phyloP scores from a whole-genome alignment of 202 grass and related monocot genomes.

The Brachypodium distachyon region DNA sequence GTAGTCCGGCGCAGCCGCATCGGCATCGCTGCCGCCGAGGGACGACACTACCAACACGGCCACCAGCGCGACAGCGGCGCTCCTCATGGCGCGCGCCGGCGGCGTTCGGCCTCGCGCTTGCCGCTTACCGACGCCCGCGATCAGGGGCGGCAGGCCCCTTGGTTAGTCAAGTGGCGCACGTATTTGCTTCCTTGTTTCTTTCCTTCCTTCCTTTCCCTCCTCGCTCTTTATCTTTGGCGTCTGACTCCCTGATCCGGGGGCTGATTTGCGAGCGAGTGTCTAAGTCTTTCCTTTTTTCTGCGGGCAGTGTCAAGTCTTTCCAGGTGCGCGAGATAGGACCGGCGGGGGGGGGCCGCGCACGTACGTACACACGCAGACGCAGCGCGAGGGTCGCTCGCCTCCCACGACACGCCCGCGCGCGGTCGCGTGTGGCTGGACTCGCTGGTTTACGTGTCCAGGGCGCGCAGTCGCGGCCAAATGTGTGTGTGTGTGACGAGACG shows the following conservation, averaged over 20 bases:
- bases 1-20: constrained; percentile 35
- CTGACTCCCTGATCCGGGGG: neutral
- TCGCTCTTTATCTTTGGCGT: neutral
- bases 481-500: neutral
- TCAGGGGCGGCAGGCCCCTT: neutral
- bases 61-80: neutral
- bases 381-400: too few species aligned
- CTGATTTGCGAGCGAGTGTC: neutral
- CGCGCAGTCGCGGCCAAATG: neutral
- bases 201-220: neutral
- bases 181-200: neutral
- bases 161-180: neutral
- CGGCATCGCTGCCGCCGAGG: neutral
- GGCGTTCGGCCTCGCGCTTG: neutral
- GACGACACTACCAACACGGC: neutral
- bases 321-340: constrained; percentile 22
- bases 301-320: too few species aligned
- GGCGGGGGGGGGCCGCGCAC: neutral
- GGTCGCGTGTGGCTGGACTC: neutral
- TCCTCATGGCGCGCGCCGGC: constrained; percentile 26
- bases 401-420: neutral
- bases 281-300: constrained; percentile 24
- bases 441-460: neutral
- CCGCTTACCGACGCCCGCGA: neutral
- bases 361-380: neutral